Percentiles rank a stretch among this genome's conserved stretches.
Evolutionary conservation across 331 rosid species (phyloP).

Genomic region (Acacia pycnantha): DNA sequence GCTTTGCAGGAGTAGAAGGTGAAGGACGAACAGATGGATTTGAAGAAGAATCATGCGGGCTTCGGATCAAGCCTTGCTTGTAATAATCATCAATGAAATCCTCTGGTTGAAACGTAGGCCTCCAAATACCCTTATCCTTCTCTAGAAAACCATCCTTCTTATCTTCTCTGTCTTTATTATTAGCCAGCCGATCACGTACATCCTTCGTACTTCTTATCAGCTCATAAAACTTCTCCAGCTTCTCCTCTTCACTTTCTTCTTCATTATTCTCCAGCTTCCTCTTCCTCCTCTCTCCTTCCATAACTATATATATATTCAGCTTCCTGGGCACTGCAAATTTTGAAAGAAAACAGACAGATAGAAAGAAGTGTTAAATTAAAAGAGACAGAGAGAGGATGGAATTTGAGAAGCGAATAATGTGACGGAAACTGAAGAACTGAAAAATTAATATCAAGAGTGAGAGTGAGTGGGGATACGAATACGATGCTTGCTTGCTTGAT

Average conservation of each 20-base stretch:
- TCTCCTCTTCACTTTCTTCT: conserved; percentile 50
- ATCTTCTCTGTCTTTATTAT: conserved; percentile 15
- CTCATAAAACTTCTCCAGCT: conserved; percentile 69
- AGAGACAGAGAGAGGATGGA: background rate
- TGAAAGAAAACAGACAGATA: background rate
- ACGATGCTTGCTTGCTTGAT: background rate
- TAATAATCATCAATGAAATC: conserved; percentile 52
- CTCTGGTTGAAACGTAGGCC: conserved; percentile 66
- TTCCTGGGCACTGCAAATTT: background rate
- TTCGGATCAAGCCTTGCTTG: conserved; percentile 1
- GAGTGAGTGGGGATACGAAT: background rate
- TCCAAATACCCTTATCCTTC: conserved; percentile 47
- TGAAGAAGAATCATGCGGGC: background rate
- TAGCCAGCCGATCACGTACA: conserved; percentile 36
- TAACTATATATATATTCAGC: background rate
- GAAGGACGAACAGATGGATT: background rate
- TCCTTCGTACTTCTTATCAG: conserved; percentile 67
- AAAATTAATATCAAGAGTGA: background rate
- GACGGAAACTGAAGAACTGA: background rate
- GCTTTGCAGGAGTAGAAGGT: background rate
- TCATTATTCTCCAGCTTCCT: conserved; percentile 50
- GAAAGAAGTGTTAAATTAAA: background rate
- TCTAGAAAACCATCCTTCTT: conserved; percentile 9
- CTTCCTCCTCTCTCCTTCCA: conserved; percentile 70
- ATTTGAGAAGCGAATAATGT: background rate